These are phyloP conservation scores for Calonectria pauciramosa DNA, from an alignment of 2,329 filamentous ascomycete genomes.

Conservation along the genomic window DNA sequence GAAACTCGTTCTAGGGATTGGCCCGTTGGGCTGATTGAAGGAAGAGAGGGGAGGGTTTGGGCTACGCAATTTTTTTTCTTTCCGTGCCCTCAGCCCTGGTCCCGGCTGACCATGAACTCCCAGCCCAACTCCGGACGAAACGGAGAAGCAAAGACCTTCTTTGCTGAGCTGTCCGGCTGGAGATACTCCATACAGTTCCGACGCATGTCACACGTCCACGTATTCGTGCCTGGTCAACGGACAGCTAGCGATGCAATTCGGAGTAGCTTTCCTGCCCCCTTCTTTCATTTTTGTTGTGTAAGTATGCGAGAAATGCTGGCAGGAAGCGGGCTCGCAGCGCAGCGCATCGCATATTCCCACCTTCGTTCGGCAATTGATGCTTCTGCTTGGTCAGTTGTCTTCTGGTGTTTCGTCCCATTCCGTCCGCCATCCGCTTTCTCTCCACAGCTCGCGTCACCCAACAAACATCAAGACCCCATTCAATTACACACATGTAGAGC, in stretches of 20 bases:
- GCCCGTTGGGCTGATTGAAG: conserved; percentile 17
- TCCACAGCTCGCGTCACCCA: conserved; percentile 17
- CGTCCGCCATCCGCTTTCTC: conserved; percentile 7
- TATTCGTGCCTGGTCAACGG: conserved; percentile 22
- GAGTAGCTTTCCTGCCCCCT: not conserved
- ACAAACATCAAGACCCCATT: conserved; percentile 17
- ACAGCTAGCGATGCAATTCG: conserved; percentile 6
- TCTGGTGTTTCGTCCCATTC: not conserved
- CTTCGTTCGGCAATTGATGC: conserved; percentile 10
- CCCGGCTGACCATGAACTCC: conserved; percentile 1
- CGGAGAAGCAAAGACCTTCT: not conserved
- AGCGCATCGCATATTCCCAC: conserved; percentile 1
- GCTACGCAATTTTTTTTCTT: not conserved
- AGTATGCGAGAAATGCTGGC: conserved; percentile 22
- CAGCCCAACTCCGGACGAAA: conserved; percentile 14
- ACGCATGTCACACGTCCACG: conserved; percentile 22
- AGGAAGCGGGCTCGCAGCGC: not conserved
- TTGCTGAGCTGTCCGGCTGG: conserved; percentile 15
- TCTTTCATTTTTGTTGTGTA: not conserved
- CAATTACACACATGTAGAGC: conserved; percentile 8
- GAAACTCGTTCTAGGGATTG: conserved; percentile 28
- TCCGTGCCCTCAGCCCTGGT: not conserved
- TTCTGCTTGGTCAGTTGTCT: not conserved
- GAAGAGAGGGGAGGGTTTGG: not conserved
- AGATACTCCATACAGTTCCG: conserved; percentile 13